These are phyloP conservation scores for Termitomyces sp. DNA, from an alignment of 768 basidiomycete genomes.

Conservation along the genomic window DNA sequence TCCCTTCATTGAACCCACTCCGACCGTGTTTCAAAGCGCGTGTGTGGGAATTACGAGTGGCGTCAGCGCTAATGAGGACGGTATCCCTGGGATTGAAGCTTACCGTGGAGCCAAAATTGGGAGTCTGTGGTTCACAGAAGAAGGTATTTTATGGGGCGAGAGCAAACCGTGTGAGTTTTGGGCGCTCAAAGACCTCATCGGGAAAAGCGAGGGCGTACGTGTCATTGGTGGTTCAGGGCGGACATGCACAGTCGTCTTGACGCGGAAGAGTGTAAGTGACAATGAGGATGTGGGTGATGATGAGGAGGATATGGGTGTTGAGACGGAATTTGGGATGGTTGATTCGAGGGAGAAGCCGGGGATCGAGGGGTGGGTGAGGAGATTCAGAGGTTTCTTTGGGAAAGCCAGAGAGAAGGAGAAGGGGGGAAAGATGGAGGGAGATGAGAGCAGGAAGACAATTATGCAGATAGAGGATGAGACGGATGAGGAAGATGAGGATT, in stretches of 20 bases:
- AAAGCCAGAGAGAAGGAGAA: slow-evolving; percentile 17
- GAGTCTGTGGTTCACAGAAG: slow-evolving; percentile 64
- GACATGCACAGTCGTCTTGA: slow-evolving; percentile 59
- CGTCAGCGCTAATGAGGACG: slow-evolving; percentile 31
- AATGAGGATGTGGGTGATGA: slow-evolving; percentile 18
- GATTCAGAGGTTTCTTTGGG: slow-evolving; percentile 54
- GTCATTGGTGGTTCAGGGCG: slow-evolving; percentile 61
- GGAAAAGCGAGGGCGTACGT: slow-evolving; percentile 43
- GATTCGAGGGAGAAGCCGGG: slow-evolving; percentile 65
- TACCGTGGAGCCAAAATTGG: slow-evolving; percentile 70
- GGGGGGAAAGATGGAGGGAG: slow-evolving; percentile 5
- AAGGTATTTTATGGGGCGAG: slow-evolving; percentile 71
- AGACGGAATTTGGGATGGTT: slow-evolving; percentile 68
- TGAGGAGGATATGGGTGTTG: slow-evolving; percentile 42
- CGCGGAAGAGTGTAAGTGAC: slow-evolving; percentile 24
- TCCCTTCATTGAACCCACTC: slow-evolving; percentile 42
- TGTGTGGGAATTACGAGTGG: slow-evolving; percentile 30
- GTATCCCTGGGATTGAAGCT: slow-evolving; percentile 62
- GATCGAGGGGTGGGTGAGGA: slow-evolving; percentile 62
- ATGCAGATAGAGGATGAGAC: slow-evolving; percentile 33
- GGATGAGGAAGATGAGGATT: slow-evolving; percentile 45
- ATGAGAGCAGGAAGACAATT: slow-evolving; percentile 22
- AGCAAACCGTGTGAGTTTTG: slow-evolving; percentile 78
- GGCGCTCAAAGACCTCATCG: slow-evolving; percentile 53
- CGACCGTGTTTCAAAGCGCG: slow-evolving; percentile 52